These are phyloP conservation scores for Datisca glomerata DNA, from an alignment of 306 rosid genomes.

Conservation along the genomic window DNA sequence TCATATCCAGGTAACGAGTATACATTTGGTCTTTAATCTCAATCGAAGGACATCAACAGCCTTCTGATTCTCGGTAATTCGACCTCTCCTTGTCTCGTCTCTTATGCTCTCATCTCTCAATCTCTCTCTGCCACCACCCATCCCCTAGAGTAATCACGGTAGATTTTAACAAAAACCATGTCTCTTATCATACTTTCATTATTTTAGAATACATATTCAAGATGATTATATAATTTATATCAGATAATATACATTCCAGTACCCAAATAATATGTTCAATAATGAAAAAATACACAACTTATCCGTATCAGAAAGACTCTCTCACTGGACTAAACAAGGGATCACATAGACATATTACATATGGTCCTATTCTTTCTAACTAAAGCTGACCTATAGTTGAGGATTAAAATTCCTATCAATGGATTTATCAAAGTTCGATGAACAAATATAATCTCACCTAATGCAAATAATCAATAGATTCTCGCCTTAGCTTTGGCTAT, in stretches of 20 bases:
- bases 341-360: no score
- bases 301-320: no score
- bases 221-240: neutral
- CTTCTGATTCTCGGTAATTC: constrained; percentile 9
- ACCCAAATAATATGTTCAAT: no score
- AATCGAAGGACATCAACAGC: constrained; percentile 7
- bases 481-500: neutral
- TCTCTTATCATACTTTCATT: neutral
- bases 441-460: neutral
- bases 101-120: neutral
- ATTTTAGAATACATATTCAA: neutral
- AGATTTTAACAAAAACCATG: no score
- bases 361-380: neutral
- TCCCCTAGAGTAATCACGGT: no score
- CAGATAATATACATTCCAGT: neutral
- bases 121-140: no score
- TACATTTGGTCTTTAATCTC: constrained; percentile 6
- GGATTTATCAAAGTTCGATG: neutral
- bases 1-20: constrained; percentile 2
- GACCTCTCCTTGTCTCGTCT: constrained; percentile 8
- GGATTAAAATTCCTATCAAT: neutral
- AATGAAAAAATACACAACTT: no score
- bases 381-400: neutral
- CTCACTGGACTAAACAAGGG: no score
- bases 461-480: neutral